Evolutionary conservation across 2,329 filamentous ascomycete species (phyloP).

Genomic region (Peltaster fructicola): DNA sequence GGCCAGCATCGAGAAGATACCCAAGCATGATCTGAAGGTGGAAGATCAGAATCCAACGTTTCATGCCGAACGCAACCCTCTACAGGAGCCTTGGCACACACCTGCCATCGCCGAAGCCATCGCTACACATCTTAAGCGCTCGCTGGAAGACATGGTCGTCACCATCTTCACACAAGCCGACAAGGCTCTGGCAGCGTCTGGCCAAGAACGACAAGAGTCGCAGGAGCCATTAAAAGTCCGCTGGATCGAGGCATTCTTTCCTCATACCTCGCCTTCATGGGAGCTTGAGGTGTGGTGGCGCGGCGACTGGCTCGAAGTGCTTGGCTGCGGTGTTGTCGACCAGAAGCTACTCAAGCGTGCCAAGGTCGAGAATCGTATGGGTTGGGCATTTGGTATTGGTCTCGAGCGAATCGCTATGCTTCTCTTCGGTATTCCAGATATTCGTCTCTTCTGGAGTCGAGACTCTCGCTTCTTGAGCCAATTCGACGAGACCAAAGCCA

Average conservation of each 20-base stretch:
- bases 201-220: constrained; percentile 21
- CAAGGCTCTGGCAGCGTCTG: constrained; percentile 37
- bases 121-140: constrained; percentile 69
- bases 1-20: constrained; percentile 53
- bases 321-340: constrained; percentile 81
- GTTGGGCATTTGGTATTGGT: constrained; percentile 92
- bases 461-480: constrained; percentile 76
- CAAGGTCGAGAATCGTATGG: constrained; percentile 54
- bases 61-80: constrained; percentile 62
- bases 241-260: constrained; percentile 96
- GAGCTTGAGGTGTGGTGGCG: constrained; percentile 92
- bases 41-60: constrained; percentile 69
- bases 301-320: constrained; percentile 86
- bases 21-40: constrained; percentile 56
- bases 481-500: constrained; percentile 38
- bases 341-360: constrained; percentile 68
- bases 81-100: constrained; percentile 56
- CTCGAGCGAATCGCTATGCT: constrained; percentile 95
- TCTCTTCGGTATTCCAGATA: constrained; percentile 88
- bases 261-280: constrained; percentile 90
- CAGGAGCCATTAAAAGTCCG: constrained; percentile 62
- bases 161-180: constrained; percentile 71
- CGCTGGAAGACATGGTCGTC: constrained; percentile 74
- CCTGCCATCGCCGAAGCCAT: constrained; percentile 67
- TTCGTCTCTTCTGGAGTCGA: constrained; percentile 85